phyloP scores from a whole-genome alignment of 2,329 filamentous ascomycete species.

The Fusarium sp. region DNA sequence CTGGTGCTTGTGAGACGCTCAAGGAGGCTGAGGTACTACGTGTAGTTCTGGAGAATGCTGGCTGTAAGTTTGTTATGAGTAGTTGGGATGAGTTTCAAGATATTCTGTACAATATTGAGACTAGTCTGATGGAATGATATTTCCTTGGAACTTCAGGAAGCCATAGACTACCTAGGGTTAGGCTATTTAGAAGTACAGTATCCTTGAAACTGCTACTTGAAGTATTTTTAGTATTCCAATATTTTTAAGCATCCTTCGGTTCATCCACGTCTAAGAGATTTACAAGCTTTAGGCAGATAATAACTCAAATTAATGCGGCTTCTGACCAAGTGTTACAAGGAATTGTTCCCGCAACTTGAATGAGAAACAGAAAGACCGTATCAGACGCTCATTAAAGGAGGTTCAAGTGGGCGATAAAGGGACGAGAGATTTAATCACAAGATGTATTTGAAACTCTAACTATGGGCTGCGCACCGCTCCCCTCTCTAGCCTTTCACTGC shows the following conservation, averaged over 20 bases:
- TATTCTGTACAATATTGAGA: not conserved
- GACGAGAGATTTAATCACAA: rapidly evolving
- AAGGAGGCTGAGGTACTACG: not conserved
- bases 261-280: not conserved
- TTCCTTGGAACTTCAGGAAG: rapidly evolving
- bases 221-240: not conserved
- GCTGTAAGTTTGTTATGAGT: not conserved
- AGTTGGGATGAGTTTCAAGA: not conserved
- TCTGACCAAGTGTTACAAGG: not conserved
- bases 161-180: not conserved
- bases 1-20: not conserved
- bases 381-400: no score
- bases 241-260: not conserved
- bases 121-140: not conserved
- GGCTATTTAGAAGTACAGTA: not conserved
- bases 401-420: not conserved
- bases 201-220: no score
- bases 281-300: not conserved
- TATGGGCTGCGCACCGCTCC: rapidly evolving
- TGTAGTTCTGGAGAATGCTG: not conserved
- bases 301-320: not conserved
- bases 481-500: not conserved
- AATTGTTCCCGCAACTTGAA: no score
- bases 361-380: no score
- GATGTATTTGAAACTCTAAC: not conserved